Evolutionary conservation across 345 rosid species (phyloP).

Genomic region (Combretum micranthum): DNA sequence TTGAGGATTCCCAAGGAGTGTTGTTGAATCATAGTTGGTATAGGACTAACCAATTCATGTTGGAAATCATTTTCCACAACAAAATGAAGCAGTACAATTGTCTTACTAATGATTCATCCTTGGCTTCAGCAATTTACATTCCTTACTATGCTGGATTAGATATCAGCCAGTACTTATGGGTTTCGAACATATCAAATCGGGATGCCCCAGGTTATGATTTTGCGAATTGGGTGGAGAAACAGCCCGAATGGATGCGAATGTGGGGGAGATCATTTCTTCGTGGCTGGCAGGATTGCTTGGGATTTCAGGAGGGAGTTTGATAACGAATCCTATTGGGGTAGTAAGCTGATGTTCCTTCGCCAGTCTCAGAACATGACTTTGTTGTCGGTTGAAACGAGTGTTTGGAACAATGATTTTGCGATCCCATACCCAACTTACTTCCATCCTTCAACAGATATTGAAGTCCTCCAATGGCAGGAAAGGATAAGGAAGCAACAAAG

Average conservation of each 20-base stretch:
- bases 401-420: conserved; percentile 62
- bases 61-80: conserved; percentile 57
- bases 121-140: conserved; percentile 51
- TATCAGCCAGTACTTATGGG: conserved; percentile 49
- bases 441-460: conserved; percentile 39
- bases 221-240: conserved; percentile 33
- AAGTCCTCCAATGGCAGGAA: conserved; percentile 47
- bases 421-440: conserved; percentile 59
- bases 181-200: conserved; percentile 32
- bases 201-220: conserved; percentile 42
- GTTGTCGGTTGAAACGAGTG: conserved; percentile 54
- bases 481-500: conserved; percentile 31
- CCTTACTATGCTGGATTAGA: conserved; percentile 72
- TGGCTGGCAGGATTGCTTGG: conserved; percentile 68
- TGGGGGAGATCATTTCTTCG: conserved; percentile 66
- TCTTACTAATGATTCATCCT: conserved; percentile 44
- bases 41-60: conserved; percentile 54
- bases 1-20: conserved; percentile 28
- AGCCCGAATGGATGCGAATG: conserved; percentile 49
- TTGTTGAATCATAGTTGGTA: conserved; percentile 44
- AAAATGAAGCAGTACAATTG: conserved; percentile 54
- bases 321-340: conserved; percentile 58
- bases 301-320: conserved; percentile 59
- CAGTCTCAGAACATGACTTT: conserved; percentile 55
- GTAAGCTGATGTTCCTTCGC: conserved; percentile 58